Evolutionary conservation across 2,329 filamentous ascomycete genomes (phyloP).

Genomic region (Pseudocercospora pini-densiflorae): DNA sequence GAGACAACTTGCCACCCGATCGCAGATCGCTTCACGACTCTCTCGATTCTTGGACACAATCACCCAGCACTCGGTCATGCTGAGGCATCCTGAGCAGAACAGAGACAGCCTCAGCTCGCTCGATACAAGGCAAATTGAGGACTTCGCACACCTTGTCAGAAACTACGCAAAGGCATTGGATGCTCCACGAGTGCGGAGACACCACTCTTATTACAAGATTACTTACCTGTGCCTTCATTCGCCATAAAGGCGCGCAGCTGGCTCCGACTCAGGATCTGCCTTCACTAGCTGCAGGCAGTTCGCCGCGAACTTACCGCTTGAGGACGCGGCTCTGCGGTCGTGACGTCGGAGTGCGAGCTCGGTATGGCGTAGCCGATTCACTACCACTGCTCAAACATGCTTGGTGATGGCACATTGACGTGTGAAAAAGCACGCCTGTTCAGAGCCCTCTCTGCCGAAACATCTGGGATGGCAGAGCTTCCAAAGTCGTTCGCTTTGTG

Average conservation of each 20-base stretch:
- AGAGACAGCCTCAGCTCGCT: too few relatives aligned
- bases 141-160: too few relatives aligned
- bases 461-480: background rate
- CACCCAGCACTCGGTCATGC: too few relatives aligned
- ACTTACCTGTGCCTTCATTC: too few relatives aligned
- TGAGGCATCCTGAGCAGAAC: too few relatives aligned
- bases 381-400: background rate
- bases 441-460: background rate
- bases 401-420: conserved; percentile 8
- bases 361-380: background rate
- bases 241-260: background rate
- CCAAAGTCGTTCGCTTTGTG: background rate
- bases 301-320: conserved; percentile 5
- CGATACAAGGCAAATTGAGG: too few relatives aligned
- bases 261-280: background rate
- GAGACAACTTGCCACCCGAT: too few relatives aligned
- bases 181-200: too few relatives aligned
- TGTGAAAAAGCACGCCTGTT: conserved; percentile 1
- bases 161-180: too few relatives aligned
- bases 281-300: background rate
- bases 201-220: too few relatives aligned
- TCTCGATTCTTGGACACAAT: too few relatives aligned
- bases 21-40: too few relatives aligned
- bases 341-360: background rate
- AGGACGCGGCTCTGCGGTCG: background rate